Evolutionary conservation across 2,329 filamentous ascomycete species (phyloP).

Genomic region (Hirsutella rhossiliensis): DNA sequence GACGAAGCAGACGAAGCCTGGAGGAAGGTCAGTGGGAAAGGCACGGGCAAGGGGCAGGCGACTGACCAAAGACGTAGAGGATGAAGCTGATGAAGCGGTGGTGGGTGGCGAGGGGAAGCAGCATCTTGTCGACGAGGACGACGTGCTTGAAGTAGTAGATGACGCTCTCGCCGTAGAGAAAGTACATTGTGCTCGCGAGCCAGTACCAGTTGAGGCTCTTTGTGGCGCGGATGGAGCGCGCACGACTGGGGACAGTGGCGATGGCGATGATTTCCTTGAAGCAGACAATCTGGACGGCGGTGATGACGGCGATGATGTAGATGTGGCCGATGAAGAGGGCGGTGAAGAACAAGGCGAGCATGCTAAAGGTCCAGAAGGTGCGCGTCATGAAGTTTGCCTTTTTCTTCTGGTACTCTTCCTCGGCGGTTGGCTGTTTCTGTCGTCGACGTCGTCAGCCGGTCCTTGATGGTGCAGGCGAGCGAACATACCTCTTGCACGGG

Average conservation of each 20-base stretch:
- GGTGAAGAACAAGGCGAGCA: constrained; percentile 88
- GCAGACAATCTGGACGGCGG: constrained; percentile 86
- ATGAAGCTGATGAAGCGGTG: constrained; percentile 98
- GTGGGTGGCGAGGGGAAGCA: constrained; percentile 89
- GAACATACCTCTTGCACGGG: constrained; percentile 23
- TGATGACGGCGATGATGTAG: constrained; percentile 90
- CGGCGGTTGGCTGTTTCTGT: constrained; percentile 30
- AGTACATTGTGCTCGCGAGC: constrained; percentile 98
- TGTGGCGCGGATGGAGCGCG: constrained; percentile 81
- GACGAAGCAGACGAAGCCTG: constrained; percentile 97
- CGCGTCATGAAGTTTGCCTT: constrained; percentile 95
- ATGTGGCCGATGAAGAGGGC: constrained; percentile 94
- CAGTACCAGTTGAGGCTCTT: constrained; percentile 99
- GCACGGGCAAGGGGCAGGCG: not conserved
- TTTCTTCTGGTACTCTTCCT: constrained; percentile 88
- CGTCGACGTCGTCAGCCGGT: constrained; percentile 7
- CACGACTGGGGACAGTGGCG: constrained; percentile 83
- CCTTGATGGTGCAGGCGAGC: not conserved
- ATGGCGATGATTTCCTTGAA: constrained; percentile 99
- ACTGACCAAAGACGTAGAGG: constrained; percentile 88
- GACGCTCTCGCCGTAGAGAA: constrained; percentile 94
- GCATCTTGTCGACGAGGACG: constrained; percentile 82
- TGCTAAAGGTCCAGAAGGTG: constrained; percentile 95
- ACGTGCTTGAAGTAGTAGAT: constrained; percentile 99
- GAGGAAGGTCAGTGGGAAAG: constrained; percentile 6